Conservation (phyloP, 257 asterid species). For the Ajuga chamaepitys region DNA sequence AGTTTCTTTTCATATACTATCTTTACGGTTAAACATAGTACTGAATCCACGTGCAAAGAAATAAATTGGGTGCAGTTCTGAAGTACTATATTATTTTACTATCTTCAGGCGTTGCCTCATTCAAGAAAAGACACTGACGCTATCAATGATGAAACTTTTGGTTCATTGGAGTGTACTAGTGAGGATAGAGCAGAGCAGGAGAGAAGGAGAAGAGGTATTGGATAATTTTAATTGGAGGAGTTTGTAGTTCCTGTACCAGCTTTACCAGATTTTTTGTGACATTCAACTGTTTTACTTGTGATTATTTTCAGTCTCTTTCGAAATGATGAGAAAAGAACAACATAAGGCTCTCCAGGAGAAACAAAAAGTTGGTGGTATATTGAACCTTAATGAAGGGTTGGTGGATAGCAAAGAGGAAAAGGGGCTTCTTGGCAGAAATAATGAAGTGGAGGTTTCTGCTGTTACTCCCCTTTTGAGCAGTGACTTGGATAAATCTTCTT, state of each 20-base stretch:
- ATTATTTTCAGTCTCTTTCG: conserved; percentile 67
- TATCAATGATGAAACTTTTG: conserved; percentile 83
- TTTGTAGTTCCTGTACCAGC: conserved; percentile 5
- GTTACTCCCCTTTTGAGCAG: conserved; percentile 23
- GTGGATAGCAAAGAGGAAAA: conserved; percentile 46
- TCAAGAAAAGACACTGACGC: conserved; percentile 69
- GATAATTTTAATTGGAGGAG: conserved; percentile 1
- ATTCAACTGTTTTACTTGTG: background rate
- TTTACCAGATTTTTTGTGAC: background rate
- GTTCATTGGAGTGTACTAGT: conserved; percentile 56
- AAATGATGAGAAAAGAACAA: conserved; percentile 91
- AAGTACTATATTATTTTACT: conserved; percentile 13
- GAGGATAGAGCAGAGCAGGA: conserved; percentile 93
- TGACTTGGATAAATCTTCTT: conserved; percentile 54
- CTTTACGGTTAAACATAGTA: background rate
- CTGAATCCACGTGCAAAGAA: background rate
- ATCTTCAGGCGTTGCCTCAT: conserved; percentile 63
- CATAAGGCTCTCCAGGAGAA: conserved; percentile 80
- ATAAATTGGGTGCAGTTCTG: background rate
- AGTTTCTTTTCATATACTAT: background rate
- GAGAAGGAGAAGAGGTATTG: conserved; percentile 83
- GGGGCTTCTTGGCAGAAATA: conserved; percentile 23
- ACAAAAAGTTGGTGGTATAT: conserved; percentile 41
- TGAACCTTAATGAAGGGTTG: conserved; percentile 32
- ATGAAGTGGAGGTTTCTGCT: conserved; percentile 40